phyloP scores from a whole-genome alignment of 495 filamentous ascomycete species.

The Chlorociboria aeruginascens region DNA sequence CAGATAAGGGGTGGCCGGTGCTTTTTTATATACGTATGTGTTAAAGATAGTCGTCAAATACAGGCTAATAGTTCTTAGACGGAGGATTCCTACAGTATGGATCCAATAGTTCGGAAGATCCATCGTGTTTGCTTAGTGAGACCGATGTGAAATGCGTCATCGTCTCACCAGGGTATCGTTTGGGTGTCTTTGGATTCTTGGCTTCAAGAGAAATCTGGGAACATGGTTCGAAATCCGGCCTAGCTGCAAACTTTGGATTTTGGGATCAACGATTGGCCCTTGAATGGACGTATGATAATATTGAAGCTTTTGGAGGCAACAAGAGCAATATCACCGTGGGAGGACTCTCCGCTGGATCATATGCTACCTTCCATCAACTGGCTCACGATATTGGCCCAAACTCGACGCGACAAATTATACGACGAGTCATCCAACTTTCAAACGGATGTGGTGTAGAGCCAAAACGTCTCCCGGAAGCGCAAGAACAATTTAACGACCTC shows the following conservation, averaged over 20 bases:
- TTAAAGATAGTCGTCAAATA: neutral
- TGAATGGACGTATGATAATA: conserved; percentile 53
- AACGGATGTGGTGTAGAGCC: conserved; percentile 6
- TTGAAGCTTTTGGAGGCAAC: conserved; percentile 49
- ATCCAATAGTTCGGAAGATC: conserved; percentile 4
- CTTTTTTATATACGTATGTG: conserved; percentile 9
- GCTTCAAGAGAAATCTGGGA: conserved; percentile 39
- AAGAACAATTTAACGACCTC: conserved; percentile 7
- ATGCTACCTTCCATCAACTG: conserved; percentile 18
- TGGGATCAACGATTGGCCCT: conserved; percentile 53
- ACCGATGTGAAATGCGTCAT: conserved; percentile 25
- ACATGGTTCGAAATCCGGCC: conserved; percentile 22
- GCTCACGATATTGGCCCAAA: conserved; percentile 3
- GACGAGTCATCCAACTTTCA: neutral
- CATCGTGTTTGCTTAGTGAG: neutral
- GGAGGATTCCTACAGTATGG: conserved; percentile 8
- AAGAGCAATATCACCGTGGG: conserved; percentile 48
- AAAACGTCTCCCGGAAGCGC: conserved; percentile 1
- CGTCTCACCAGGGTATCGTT: conserved; percentile 53
- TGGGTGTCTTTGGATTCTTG: conserved; percentile 56
- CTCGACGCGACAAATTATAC: neutral
- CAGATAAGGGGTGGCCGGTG: conserved; percentile 4
- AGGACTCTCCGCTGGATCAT: conserved; percentile 55
- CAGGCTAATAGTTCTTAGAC: neutral
- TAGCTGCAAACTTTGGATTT: conserved; percentile 49